Percentiles rank a stretch among this genome's conserved stretches.
Evolutionary conservation across 1,139 yeast species (phyloP).

Genomic region (Oligophagozyma castellii): DNA sequence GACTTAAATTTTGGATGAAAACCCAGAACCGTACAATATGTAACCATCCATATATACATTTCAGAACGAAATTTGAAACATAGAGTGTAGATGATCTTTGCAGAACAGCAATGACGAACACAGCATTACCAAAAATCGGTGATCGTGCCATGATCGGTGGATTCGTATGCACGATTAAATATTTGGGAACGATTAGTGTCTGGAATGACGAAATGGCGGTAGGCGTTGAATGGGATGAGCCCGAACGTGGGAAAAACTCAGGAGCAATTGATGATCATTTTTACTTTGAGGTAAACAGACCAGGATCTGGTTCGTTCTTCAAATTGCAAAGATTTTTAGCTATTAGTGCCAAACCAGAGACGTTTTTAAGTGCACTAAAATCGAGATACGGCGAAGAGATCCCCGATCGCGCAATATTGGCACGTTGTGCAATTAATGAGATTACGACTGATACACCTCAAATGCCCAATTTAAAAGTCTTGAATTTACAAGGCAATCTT

Average conservation of each 20-base stretch:
- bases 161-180: conserved; percentile 44
- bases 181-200: conserved; percentile 40
- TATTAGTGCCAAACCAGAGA: conserved; percentile 19
- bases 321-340: conserved; percentile 27
- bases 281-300: conserved; percentile 30
- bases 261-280: conserved; percentile 34
- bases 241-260: conserved; percentile 37
- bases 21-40: too few species aligned
- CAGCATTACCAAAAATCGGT: too few species aligned
- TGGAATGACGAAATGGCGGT: conserved; percentile 50
- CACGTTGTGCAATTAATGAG: conserved; percentile 36
- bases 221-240: conserved; percentile 84
- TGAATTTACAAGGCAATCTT: conserved; percentile 39
- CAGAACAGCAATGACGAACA: too few species aligned
- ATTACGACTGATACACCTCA: conserved; percentile 54
- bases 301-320: conserved; percentile 51
- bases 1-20: too few species aligned
- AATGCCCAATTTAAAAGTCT: conserved; percentile 37
- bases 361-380: conserved; percentile 37
- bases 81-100: too few species aligned
- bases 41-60: too few species aligned
- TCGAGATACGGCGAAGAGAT: conserved; percentile 29
- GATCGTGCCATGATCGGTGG: too few species aligned
- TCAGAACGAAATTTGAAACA: too few species aligned
- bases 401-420: conserved; percentile 15